Base-by-base conservation (phyloP, 2,329 filamentous ascomycete species). In the Capronia americana region DNA sequence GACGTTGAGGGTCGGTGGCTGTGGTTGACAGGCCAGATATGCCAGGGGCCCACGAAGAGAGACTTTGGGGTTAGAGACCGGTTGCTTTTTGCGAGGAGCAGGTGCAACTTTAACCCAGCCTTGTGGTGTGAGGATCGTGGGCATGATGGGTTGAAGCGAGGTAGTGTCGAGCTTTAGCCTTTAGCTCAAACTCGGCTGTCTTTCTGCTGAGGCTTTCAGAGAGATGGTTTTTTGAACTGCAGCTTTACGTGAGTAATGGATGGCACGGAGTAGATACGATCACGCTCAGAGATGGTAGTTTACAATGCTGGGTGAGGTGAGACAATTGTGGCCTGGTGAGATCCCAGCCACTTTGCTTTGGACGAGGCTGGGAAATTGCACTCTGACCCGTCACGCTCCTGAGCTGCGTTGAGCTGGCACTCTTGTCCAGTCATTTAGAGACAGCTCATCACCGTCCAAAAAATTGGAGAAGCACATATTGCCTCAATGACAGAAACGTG, bases 41-140 rank as follows among this genome's bases (percentile, higher is more conserved):
- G 65, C 63, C 12, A 70, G 38, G 28, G 68, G 65, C 12, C 68
- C 68, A 50, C 61, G 62, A 10, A 70, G 57, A 6, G 60, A 57
- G 23, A 34, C 57, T 4, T 53, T 54, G 7, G 68, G 68, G 24
- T 70, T 63, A 17, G 17, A 12, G 44, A 34, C 59, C 11, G 54
- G 7, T 30, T 38, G 55, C 58, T 57, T 65, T 28, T 65, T 64
- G 48, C 51, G 62, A 24, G 65, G 55, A 17, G 60, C 32, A n/a
- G 63, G 55, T 5, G 65, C 65, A 12, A 70, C 68, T 60, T 70
- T 70, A 54, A 70, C 68, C 68, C 68, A 70, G 41, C 68, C 68
- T 50, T 70, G 68, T 12, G 68, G 65, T 6, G 68, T 70, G 60
- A 70, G 68, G 30, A 68, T 59, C 30, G 68, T 70, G 20, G 68